These are phyloP conservation scores for Mycena albidolilacea DNA, from an alignment of 768 basidiomycete genomes.

Conservation along the genomic window DNA sequence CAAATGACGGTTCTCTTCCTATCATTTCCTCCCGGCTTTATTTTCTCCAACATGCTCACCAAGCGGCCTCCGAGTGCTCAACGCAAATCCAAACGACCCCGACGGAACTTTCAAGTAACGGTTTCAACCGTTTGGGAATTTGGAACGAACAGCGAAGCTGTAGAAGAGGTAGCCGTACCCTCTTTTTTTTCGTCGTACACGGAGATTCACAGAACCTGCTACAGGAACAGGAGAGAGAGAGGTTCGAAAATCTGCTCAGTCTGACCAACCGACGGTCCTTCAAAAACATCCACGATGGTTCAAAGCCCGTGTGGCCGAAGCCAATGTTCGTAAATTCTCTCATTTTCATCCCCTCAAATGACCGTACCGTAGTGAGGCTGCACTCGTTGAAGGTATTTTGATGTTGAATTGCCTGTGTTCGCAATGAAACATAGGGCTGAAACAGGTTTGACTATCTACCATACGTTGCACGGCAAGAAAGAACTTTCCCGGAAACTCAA, in stretches of 20 bases:
- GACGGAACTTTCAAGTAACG: background rate
- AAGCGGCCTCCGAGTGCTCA: too few species aligned
- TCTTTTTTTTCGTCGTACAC: background rate
- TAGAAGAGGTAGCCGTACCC: background rate
- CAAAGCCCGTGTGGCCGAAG: constrained; percentile 19
- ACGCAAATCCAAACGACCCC: background rate
- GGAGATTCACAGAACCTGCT: background rate
- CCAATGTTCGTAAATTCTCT: background rate
- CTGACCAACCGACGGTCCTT: constrained; percentile 1
- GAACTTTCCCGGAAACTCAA: background rate
- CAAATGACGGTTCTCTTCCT: background rate
- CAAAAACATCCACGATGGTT: constrained; percentile 6
- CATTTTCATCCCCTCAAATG: background rate
- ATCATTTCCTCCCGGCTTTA: background rate
- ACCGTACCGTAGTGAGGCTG: constrained; percentile 12
- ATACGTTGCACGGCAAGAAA: background rate
- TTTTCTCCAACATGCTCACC: background rate
- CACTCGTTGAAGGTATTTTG: constrained; percentile 9
- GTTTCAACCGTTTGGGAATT: constrained; percentile 19
- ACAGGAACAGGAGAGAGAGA: background rate
- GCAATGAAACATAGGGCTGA: background rate
- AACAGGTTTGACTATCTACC: constrained; percentile 4
- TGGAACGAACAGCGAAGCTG: background rate
- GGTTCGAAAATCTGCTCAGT: background rate
- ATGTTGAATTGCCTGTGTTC: background rate